phyloP scores from a whole-genome alignment of 2,329 filamentous ascomycete genomes.

The Pseudopithomyces chartarum region DNA sequence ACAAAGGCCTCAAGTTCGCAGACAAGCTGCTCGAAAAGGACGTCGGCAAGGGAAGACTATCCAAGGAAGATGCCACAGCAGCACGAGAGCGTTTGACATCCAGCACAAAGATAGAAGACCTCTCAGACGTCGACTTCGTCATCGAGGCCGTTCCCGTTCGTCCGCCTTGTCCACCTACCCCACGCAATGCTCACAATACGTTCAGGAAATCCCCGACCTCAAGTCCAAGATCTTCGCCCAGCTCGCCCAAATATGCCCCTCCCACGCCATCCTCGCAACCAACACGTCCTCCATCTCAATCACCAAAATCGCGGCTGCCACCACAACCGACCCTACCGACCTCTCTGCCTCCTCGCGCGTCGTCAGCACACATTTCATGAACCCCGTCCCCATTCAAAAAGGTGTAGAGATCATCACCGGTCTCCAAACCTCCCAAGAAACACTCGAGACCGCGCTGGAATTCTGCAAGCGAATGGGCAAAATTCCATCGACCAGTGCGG shows the following conservation, averaged over 20 bases:
- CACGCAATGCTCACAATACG: slow-evolving; percentile 3
- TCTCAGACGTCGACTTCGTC: slow-evolving; percentile 89
- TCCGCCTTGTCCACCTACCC: not conserved
- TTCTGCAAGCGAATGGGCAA: slow-evolving; percentile 96
- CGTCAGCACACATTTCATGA: slow-evolving; percentile 98
- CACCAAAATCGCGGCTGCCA: slow-evolving; percentile 90
- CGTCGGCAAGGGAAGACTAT: slow-evolving; percentile 83
- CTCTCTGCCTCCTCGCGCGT: slow-evolving; percentile 84
- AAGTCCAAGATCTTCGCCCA: slow-evolving; percentile 87
- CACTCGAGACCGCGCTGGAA: slow-evolving; percentile 78
- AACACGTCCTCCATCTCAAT: slow-evolving; percentile 99
- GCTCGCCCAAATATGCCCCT: slow-evolving; percentile 79
- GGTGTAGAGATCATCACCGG: slow-evolving; percentile 97
- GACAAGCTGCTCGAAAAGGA: slow-evolving; percentile 95
- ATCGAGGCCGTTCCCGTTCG: slow-evolving; percentile 86
- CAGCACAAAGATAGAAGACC: slow-evolving; percentile 74
- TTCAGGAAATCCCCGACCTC: slow-evolving; percentile 75
- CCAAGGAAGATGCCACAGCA: slow-evolving; percentile 77
- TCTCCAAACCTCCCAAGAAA: slow-evolving; percentile 84
- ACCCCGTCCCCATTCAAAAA: slow-evolving; percentile 95
- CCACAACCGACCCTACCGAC: slow-evolving; percentile 77
- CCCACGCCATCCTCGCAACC: slow-evolving; percentile 89
- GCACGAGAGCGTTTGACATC: slow-evolving; percentile 71
- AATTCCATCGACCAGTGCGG: slow-evolving; percentile 82
- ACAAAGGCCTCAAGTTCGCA: slow-evolving; percentile 89